A percentile compares a stretch with the other conserved stretches of the same genome.
phyloP scores from a whole-genome alignment of 2,329 filamentous ascomycete genomes.

The Metarhizium anisopliae region DNA sequence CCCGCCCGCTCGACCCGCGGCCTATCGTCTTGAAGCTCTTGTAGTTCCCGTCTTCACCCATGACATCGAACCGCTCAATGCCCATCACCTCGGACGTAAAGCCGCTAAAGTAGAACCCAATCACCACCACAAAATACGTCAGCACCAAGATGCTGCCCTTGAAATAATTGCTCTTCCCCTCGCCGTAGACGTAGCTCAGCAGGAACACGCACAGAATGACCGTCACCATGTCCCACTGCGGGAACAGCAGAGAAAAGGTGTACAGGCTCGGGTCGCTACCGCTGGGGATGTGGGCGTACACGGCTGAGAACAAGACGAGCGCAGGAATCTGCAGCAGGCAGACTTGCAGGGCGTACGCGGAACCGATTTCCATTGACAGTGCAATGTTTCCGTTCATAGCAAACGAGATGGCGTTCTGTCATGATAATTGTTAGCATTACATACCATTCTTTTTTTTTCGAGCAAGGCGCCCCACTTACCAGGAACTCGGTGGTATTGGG shows the following conservation, averaged over 20 bases:
- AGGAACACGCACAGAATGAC: constrained; percentile 94
- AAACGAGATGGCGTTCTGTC: constrained; percentile 91
- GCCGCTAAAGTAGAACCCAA: constrained; percentile 81
- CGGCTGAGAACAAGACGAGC: constrained; percentile 80
- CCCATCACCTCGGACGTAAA: constrained; percentile 37
- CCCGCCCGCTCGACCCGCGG: constrained; percentile 25
- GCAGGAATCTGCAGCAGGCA: constrained; percentile 91
- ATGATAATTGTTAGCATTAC: not conserved
- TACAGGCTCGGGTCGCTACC: constrained; percentile 39
- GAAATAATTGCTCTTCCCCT: constrained; percentile 99
- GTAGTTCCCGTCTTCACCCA: constrained; percentile 41
- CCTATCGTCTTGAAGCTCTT: constrained; percentile 46
- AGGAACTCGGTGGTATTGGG: constrained; percentile 98
- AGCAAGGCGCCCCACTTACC: constrained; percentile 41
- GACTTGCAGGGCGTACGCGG: constrained; percentile 91
- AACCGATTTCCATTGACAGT: constrained; percentile 97
- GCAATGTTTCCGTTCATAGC: constrained; percentile 99
- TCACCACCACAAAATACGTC: constrained; percentile 84
- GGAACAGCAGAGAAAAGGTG: constrained; percentile 84
- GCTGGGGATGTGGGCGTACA: constrained; percentile 44
- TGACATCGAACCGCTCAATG: constrained; percentile 42
- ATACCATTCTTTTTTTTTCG: no score
- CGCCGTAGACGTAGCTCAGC: constrained; percentile 93
- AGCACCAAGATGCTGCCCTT: constrained; percentile 93
- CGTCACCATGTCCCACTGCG: constrained; percentile 98